Percentiles rank a stretch among this genome's conserved stretches.
These are phyloP conservation scores for Arthromyces matolae DNA, from an alignment of 768 basidiomycete species.

Conservation along the genomic window DNA sequence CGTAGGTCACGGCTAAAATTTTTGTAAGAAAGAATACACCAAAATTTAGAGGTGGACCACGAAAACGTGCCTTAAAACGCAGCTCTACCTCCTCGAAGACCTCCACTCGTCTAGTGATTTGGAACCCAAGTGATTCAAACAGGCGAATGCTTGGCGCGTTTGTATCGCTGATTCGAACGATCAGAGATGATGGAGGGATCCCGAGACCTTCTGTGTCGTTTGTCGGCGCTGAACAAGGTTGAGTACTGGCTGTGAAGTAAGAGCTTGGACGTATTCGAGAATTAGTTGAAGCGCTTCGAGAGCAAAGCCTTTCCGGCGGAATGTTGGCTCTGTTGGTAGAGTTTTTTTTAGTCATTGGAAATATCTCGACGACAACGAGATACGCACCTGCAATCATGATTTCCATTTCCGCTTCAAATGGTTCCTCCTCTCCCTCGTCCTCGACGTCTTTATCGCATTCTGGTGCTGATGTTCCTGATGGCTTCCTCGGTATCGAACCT, in stretches of 20 bases:
- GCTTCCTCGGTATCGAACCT: conserved; percentile 31
- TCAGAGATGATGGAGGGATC: conserved; percentile 43
- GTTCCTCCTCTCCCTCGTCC: conserved; percentile 31
- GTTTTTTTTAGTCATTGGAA: background rate
- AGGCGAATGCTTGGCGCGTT: conserved; percentile 70
- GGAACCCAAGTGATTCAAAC: conserved; percentile 77
- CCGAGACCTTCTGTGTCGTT: conserved; percentile 33
- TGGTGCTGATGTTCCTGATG: conserved; percentile 6
- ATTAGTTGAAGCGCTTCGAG: conserved; percentile 59
- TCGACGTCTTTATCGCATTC: conserved; percentile 21
- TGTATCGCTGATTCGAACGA: conserved; percentile 66
- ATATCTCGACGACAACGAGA: background rate
- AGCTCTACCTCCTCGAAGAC: conserved; percentile 87
- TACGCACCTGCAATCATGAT: conserved; percentile 88
- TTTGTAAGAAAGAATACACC: background rate
- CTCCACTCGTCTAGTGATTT: conserved; percentile 57
- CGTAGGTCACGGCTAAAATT: background rate
- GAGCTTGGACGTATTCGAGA: conserved; percentile 55
- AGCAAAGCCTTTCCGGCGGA: conserved; percentile 68
- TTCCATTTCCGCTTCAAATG: conserved; percentile 77
- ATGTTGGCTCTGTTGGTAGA: conserved; percentile 51
- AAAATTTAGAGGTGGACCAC: background rate
- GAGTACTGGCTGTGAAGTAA: conserved; percentile 16
- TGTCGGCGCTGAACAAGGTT: conserved; percentile 1
- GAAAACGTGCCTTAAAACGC: conserved; percentile 35